Conservation (phyloP, 768 basidiomycete genomes). For the Mycena metata region DNA sequence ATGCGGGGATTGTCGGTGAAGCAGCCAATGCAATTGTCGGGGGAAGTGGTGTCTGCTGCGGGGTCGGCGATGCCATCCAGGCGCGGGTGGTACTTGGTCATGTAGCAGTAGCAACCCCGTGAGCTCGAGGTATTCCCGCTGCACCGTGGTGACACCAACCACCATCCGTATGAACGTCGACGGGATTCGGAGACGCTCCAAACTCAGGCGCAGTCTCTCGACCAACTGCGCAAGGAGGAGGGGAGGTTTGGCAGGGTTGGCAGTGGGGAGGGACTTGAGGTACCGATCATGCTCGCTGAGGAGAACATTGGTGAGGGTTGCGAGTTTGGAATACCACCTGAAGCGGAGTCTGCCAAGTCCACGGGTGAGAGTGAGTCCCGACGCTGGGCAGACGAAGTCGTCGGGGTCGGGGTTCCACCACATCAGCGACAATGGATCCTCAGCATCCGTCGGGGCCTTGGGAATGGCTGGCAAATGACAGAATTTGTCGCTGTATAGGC, state of each 20-base stretch:
- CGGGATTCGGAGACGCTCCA: conserved; percentile 13
- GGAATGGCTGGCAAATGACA: conserved; percentile 15
- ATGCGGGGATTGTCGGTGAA: conserved; percentile 8
- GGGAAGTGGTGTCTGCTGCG: background rate
- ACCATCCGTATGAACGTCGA: conserved; percentile 2
- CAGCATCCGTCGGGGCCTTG: background rate
- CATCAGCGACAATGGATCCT: background rate
- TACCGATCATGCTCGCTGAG: conserved; percentile 14
- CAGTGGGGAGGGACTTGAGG: conserved; percentile 11
- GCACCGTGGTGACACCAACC: conserved; percentile 13
- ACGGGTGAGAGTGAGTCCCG: conserved; percentile 8
- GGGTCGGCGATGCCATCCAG: conserved; percentile 18
- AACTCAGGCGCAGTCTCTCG: conserved; percentile 6
- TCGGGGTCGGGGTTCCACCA: conserved; percentile 18
- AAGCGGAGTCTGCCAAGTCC: conserved; percentile 10
- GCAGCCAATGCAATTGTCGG: conserved; percentile 15
- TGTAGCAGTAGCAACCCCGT: conserved; percentile 17
- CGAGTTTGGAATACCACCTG: background rate
- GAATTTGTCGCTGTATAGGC: background rate
- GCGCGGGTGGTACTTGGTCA: conserved; percentile 16
- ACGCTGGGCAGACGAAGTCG: conserved; percentile 19
- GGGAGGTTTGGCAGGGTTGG: conserved; percentile 1
- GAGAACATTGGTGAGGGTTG: background rate
- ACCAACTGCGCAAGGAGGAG: conserved; percentile 3
- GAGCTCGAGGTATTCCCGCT: conserved; percentile 26